Conservation (phyloP, 768 basidiomycete genomes). For the Rhizopogon rudus region DNA sequence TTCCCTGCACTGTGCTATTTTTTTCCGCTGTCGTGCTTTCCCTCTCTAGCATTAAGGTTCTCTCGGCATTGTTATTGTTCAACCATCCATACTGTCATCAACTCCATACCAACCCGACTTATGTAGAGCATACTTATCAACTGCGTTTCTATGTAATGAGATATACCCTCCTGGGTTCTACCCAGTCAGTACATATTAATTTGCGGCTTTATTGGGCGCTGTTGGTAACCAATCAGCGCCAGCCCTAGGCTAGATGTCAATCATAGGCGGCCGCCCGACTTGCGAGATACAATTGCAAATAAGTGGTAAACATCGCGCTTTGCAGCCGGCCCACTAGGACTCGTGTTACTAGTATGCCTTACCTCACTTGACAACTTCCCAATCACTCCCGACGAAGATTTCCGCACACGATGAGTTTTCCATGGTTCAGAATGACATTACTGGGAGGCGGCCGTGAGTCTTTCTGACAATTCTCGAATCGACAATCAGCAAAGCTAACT, state of each 20-base stretch:
- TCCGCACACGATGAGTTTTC: slow-evolving; percentile 39
- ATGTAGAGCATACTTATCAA: slow-evolving; percentile 1
- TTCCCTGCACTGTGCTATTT: slow-evolving; percentile 1
- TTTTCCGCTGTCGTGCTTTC: background rate
- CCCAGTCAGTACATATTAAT: background rate
- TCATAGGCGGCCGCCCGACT: background rate
- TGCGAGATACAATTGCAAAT: background rate
- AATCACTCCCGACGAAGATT: background rate
- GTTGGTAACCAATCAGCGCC: too few relatives aligned
- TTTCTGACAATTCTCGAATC: background rate
- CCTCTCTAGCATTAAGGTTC: background rate
- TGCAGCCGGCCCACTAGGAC: too few relatives aligned
- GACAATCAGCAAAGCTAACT: background rate
- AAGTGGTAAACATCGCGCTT: background rate
- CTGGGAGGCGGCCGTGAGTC: slow-evolving; percentile 44
- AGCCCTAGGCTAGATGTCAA: background rate
- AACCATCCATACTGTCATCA: slow-evolving; percentile 2
- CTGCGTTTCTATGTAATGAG: background rate
- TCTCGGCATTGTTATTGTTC: background rate
- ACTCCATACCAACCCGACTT: background rate
- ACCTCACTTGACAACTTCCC: background rate
- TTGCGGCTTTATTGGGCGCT: too few relatives aligned
- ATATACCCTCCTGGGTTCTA: background rate
- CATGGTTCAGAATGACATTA: slow-evolving; percentile 51
- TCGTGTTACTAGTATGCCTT: background rate